Conservation (phyloP, 106 monocot species). For the Chionographis japonica region DNA sequence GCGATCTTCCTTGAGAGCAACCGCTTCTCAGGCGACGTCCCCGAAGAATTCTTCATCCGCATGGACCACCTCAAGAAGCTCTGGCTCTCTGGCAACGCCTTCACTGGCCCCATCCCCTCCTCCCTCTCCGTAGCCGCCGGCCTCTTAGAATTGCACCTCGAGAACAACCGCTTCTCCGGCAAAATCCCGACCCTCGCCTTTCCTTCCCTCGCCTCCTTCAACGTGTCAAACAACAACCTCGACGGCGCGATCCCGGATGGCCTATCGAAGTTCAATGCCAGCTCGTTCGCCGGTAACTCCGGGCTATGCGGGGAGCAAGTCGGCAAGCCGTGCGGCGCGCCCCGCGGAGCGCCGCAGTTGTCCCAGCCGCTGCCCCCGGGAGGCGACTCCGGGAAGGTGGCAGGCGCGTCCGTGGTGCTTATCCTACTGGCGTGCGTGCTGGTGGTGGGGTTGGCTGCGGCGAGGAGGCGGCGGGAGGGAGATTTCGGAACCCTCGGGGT, state of each 20-base stretch:
- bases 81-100: conserved; percentile 45
- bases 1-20: conserved; percentile 59
- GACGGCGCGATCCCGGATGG: conserved; percentile 41
- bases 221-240: conserved; percentile 56
- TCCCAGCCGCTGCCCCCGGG: not conserved
- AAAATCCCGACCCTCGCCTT: conserved; percentile 28
- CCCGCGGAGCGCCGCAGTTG: too few relatives aligned
- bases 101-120: conserved; percentile 51
- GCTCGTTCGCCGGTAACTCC: conserved; percentile 44
- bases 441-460: conserved; percentile 1
- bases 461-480: conserved; percentile 1
- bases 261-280: conserved; percentile 38
- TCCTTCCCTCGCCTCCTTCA: conserved; percentile 23
- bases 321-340: conserved; percentile 1
- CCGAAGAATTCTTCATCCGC: conserved; percentile 33
- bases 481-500: conserved; percentile 17
- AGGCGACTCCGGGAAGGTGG: not conserved
- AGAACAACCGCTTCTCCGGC: conserved; percentile 59
- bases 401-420: conserved; percentile 3
- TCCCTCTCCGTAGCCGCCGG: conserved; percentile 31
- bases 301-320: conserved; percentile 38
- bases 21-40: conserved; percentile 51
- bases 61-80: conserved; percentile 63
- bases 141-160: conserved; percentile 60
- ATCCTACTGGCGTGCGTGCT: conserved; percentile 2